Conservation (phyloP, 2,329 filamentous ascomycete genomes). For the Apiospora arundinis region DNA sequence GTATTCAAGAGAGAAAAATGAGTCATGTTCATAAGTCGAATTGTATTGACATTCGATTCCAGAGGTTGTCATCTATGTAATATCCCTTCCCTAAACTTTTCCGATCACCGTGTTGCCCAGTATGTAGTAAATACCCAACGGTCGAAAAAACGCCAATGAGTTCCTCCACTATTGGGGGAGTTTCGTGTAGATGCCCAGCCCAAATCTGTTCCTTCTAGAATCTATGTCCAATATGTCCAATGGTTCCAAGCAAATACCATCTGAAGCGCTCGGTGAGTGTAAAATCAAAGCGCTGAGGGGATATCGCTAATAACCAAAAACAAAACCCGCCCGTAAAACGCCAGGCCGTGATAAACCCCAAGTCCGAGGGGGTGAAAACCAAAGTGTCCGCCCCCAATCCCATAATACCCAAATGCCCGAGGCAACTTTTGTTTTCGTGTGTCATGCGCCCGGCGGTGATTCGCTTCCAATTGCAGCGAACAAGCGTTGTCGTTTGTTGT, state of each 20-base stretch:
- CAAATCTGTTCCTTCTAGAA: slow-evolving; percentile 9
- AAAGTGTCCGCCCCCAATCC: not conserved
- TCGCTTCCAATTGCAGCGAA: not conserved
- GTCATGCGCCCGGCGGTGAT: not conserved
- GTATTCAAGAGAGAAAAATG: not conserved
- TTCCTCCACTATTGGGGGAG: not conserved
- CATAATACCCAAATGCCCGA: slow-evolving; percentile 6
- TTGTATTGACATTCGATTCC: not conserved
- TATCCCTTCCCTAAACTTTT: not conserved
- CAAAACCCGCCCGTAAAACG: not conserved
- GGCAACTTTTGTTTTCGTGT: not conserved
- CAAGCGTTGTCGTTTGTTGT: not conserved
- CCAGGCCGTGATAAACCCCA: not conserved
- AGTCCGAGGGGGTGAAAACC: not conserved
- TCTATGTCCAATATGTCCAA: not conserved
- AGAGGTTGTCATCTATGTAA: slow-evolving; percentile 17
- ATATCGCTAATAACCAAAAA: slow-evolving; percentile 11
- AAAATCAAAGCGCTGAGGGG: slow-evolving; percentile 10
- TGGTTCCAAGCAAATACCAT: not conserved
- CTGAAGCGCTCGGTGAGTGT: slow-evolving; percentile 3
- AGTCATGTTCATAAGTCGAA: not conserved
- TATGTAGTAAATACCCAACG: not conserved
- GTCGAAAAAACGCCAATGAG: not conserved
- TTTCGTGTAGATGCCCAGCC: slow-evolving; percentile 8
- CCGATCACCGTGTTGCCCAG: slow-evolving; percentile 4